Evolutionary conservation across 352 stramenopile species (phyloP).

Genomic region (Globisporangium lucens): DNA sequence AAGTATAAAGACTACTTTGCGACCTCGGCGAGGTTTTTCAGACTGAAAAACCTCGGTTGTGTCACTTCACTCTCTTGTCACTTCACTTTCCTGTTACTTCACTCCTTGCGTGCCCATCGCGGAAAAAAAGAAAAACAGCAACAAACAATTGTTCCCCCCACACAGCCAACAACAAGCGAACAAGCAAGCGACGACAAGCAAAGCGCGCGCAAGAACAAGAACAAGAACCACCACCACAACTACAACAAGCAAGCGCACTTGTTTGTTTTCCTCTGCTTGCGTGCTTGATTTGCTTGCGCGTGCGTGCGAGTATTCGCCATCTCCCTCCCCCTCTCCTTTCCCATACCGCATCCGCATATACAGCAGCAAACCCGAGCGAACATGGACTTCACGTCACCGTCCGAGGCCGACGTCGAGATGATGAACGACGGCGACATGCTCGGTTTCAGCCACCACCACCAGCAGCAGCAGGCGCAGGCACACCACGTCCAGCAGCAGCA

Average conservation of each 20-base stretch:
- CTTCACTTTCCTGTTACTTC: not conserved
- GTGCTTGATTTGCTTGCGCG: not conserved
- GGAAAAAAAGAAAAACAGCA: not conserved
- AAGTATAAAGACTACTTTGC: no score
- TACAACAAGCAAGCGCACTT: not conserved
- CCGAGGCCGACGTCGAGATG: slow-evolving; percentile 72
- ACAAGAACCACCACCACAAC: slow-evolving; percentile 3
- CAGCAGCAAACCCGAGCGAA: not conserved
- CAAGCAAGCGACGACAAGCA: slow-evolving; percentile 2
- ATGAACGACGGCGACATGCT: slow-evolving; percentile 70
- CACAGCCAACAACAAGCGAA: slow-evolving; percentile 6
- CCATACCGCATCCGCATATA: not conserved
- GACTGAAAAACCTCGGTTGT: not conserved
- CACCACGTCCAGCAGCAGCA: slow-evolving; percentile 18
- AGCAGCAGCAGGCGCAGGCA: slow-evolving; percentile 19
- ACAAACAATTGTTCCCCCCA: not conserved
- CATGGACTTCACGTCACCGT: slow-evolving; percentile 51
- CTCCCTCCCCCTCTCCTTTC: not conserved
- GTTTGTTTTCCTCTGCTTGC: not conserved
- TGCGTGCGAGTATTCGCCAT: not conserved
- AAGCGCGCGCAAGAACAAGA: slow-evolving; percentile 1
- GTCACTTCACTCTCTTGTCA: not conserved
- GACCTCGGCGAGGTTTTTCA: no score
- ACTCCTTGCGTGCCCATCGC: not conserved
- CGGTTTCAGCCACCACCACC: slow-evolving; percentile 26